A percentile compares a stretch with the other conserved stretches of the same genome.
Conservation (phyloP, 139 green algal genomes). For the Micractinium sp. region DNA sequence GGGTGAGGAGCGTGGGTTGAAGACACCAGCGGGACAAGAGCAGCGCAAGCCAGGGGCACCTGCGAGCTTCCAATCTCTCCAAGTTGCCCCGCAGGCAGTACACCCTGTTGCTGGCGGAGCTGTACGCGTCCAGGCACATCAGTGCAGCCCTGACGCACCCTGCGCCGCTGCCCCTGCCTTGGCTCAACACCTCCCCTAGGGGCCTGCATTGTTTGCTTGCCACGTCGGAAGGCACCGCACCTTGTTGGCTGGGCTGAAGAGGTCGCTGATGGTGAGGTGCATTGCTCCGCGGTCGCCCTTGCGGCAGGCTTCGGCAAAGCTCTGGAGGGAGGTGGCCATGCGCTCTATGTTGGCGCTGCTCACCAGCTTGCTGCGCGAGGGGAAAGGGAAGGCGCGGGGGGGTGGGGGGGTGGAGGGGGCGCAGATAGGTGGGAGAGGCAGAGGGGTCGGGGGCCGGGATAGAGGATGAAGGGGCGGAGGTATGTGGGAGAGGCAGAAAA, state of each 20-base stretch:
- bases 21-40: too few relatives aligned
- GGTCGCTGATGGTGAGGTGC: not conserved
- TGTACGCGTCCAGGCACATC: not conserved
- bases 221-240: not conserved
- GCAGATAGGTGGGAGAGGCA: not conserved
- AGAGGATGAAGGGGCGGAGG: too few relatives aligned
- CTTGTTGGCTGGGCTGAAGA: constrained; percentile 17
- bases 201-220: too few relatives aligned
- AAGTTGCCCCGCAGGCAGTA: not conserved
- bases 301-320: constrained; percentile 1
- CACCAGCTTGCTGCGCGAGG: not conserved
- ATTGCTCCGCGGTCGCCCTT: not conserved
- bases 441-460: too few relatives aligned
- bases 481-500: not conserved
- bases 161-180: too few relatives aligned
- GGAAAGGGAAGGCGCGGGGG: too few relatives aligned
- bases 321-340: not conserved
- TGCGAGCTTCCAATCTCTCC: not conserved
- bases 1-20: too few relatives aligned
- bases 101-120: too few relatives aligned
- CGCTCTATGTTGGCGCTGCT: not conserved
- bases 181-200: too few relatives aligned
- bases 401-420: not conserved
- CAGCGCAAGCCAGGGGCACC: too few relatives aligned
- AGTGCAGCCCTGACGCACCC: too few relatives aligned